Percentiles rank a stretch among this genome's conserved stretches.
Evolutionary conservation across 345 rosid species (phyloP).

Genomic region (Euphorbia peplus): DNA sequence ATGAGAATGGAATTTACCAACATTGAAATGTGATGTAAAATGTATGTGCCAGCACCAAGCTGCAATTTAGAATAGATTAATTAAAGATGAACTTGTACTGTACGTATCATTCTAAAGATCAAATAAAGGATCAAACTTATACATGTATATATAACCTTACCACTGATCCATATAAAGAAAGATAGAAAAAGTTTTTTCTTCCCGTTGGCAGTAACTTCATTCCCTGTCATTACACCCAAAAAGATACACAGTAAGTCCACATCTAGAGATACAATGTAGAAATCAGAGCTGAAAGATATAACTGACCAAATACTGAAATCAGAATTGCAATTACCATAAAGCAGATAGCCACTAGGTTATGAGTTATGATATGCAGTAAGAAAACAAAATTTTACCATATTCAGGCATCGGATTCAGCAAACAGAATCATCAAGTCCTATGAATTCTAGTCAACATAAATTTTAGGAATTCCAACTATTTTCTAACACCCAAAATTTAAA

Average conservation of each 20-base stretch:
- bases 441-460: neutral
- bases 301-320: neutral
- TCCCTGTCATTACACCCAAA: constrained; percentile 38
- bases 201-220: constrained; percentile 77
- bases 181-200: constrained; percentile 60
- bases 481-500: neutral
- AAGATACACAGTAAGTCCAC: neutral
- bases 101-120: constrained; percentile 3
- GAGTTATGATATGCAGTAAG: neutral
- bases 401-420: neutral
- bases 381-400: neutral
- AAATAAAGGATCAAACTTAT: neutral
- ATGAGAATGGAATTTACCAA: constrained; percentile 71
- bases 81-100: too few relatives aligned
- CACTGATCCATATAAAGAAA: constrained; percentile 64
- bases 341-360: neutral
- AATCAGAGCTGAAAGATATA: neutral
- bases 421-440: neutral
- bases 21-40: constrained; percentile 73
- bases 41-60: constrained; percentile 83
- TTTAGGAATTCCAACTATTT: too few relatives aligned
- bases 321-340: neutral
- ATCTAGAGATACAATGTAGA: neutral
- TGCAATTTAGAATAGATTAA: constrained; percentile 36
- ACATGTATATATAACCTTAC: constrained; percentile 37